These are phyloP conservation scores for Penicillium taxi DNA, from an alignment of 495 filamentous ascomycete genomes.

Conservation along the genomic window DNA sequence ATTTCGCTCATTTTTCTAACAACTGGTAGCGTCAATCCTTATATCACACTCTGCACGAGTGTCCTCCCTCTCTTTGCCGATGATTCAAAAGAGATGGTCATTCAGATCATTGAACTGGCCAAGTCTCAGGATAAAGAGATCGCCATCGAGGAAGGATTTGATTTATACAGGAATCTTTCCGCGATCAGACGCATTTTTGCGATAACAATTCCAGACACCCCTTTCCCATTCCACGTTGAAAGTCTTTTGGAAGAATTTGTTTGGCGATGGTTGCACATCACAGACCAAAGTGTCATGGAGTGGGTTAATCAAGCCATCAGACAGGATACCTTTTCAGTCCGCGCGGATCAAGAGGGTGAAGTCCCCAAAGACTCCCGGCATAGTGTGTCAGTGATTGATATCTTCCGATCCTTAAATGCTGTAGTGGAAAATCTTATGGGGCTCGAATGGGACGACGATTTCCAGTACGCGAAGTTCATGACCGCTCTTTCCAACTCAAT, in stretches of 20 bases:
- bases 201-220: constrained; percentile 54
- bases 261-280: constrained; percentile 84
- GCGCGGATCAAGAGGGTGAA: constrained; percentile 48
- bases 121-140: constrained; percentile 66
- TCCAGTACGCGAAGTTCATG: constrained; percentile 95
- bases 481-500: constrained; percentile 87
- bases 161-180: constrained; percentile 80
- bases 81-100: constrained; percentile 75
- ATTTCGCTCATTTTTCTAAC: constrained; percentile 14
- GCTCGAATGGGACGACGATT: constrained; percentile 85
- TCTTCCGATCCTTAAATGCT: constrained; percentile 89
- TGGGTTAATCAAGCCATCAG: constrained; percentile 87
- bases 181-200: constrained; percentile 72
- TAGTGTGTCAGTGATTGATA: constrained; percentile 87
- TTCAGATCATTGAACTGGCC: constrained; percentile 64
- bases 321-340: constrained; percentile 73
- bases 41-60: constrained; percentile 69
- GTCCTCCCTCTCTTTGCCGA: constrained; percentile 84
- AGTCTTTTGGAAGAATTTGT: constrained; percentile 81
- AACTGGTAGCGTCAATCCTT: constrained; percentile 56
- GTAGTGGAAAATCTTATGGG: constrained; percentile 76
- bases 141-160: constrained; percentile 82
- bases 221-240: constrained; percentile 82
- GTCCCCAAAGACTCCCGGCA: constrained; percentile 79
- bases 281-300: constrained; percentile 67